Conservation (phyloP, 345 rosid species). For the Salix brachista region DNA sequence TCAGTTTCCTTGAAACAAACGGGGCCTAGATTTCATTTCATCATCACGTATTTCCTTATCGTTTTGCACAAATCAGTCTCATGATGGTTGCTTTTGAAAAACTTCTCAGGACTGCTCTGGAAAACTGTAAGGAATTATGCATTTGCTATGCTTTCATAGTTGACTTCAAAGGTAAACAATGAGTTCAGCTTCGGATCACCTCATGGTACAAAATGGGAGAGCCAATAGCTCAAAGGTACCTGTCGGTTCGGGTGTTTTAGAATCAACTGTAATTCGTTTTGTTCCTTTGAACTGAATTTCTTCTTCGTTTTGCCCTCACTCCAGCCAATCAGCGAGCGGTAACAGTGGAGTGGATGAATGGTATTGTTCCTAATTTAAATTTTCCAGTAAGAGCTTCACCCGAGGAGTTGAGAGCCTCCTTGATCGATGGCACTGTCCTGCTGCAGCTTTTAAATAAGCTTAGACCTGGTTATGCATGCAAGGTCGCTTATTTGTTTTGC, state of each 20-base stretch:
- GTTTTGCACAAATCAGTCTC: neutral
- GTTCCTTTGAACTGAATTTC: neutral
- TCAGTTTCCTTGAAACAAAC: too few species aligned
- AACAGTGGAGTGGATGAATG: slow-evolving; percentile 50
- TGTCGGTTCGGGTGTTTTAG: slow-evolving; percentile 19
- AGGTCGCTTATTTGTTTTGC: slow-evolving; percentile 34
- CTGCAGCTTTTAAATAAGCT: slow-evolving; percentile 40
- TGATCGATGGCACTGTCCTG: slow-evolving; percentile 43
- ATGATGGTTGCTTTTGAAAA: neutral
- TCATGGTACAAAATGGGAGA: slow-evolving; percentile 14
- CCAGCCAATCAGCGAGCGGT: slow-evolving; percentile 38
- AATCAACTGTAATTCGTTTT: slow-evolving; percentile 5
- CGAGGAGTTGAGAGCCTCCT: slow-evolving; percentile 43
- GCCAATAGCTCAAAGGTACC: slow-evolving; percentile 20
- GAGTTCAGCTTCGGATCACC: slow-evolving; percentile 21
- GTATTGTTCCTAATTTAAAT: slow-evolving; percentile 34
- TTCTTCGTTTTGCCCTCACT: neutral
- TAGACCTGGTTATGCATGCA: slow-evolving; percentile 39
- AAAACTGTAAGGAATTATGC: neutral
- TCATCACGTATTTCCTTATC: neutral
- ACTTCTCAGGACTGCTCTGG: neutral
- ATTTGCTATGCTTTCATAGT: neutral
- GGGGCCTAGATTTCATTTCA: neutral
- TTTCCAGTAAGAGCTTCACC: slow-evolving; percentile 42
- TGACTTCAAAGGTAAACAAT: slow-evolving; percentile 19